Percentiles rank a stretch among this genome's conserved stretches.
Evolutionary conservation across 805 yeast genomes (phyloP).

Genomic region (Komagataella ulmi): DNA sequence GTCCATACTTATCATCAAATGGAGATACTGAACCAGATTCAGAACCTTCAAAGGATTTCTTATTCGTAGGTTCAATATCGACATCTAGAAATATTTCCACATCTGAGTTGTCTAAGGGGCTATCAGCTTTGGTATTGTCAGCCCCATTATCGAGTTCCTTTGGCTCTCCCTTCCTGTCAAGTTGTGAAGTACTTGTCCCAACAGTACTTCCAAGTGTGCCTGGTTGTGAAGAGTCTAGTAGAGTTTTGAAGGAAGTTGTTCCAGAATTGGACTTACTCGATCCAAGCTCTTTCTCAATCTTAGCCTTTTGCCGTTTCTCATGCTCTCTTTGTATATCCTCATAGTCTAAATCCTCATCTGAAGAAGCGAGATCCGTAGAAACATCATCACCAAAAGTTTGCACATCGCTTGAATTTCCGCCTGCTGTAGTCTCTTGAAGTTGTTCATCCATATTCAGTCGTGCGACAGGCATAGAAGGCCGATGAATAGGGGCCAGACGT

Average conservation of each 20-base stretch:
- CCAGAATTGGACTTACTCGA: neutral
- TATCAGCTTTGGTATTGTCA: neutral
- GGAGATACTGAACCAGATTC: neutral
- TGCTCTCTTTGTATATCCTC: neutral
- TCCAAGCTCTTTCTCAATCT: neutral
- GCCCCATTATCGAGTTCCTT: neutral
- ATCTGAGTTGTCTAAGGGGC: neutral
- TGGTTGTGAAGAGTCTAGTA: neutral
- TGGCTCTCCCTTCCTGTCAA: neutral
- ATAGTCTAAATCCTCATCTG: slow-evolving; percentile 1
- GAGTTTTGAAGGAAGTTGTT: neutral
- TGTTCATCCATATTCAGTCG: neutral
- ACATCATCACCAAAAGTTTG: neutral
- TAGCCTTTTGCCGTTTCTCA: neutral
- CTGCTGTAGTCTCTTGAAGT: neutral
- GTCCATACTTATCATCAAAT: neutral
- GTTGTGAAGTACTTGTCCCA: neutral
- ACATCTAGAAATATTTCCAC: neutral
- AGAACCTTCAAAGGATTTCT: neutral
- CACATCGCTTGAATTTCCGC: neutral
- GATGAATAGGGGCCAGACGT: neutral
- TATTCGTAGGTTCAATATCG: neutral
- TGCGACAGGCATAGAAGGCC: neutral
- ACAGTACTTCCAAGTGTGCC: neutral
- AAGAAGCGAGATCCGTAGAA: slow-evolving; percentile 3